A percentile compares a stretch with the other conserved stretches of the same genome.
These are phyloP conservation scores for Kurtzmaniella quercitrusa DNA, from an alignment of 1,139 yeast species.

Conservation along the genomic window DNA sequence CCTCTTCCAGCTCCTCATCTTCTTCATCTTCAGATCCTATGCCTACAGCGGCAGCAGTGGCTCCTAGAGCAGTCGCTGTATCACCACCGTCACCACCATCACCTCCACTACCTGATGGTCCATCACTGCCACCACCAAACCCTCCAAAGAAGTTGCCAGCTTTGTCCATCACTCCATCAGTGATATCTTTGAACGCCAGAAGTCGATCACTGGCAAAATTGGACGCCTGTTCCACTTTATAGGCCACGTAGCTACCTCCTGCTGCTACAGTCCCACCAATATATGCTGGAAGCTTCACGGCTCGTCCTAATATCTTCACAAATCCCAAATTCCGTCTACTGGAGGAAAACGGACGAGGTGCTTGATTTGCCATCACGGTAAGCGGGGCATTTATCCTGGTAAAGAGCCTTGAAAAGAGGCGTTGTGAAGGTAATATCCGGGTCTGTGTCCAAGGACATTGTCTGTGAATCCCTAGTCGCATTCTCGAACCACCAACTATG, in stretches of 20 bases:
- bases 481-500: background rate
- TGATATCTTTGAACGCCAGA: conserved; percentile 54
- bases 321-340: conserved; percentile 35
- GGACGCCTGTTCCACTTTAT: conserved; percentile 86
- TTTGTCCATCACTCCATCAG: conserved; percentile 42
- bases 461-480: background rate
- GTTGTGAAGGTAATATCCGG: no score
- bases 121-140: conserved; percentile 10
- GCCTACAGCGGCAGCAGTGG: conserved; percentile 47
- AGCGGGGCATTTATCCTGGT: background rate
- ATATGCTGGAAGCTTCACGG: conserved; percentile 67
- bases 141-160: conserved; percentile 40
- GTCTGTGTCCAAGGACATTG: background rate
- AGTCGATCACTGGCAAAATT: conserved; percentile 65
- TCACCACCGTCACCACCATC: conserved; percentile 25
- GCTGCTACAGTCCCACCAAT: conserved; percentile 91
- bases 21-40: conserved; percentile 31
- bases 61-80: conserved; percentile 39
- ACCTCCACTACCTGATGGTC: conserved; percentile 15
- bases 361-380: background rate
- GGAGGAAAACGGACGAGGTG: background rate
- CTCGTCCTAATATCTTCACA: conserved; percentile 41
- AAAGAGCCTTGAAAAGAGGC: background rate
- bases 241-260: conserved; percentile 87
- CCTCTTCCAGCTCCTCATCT: conserved; percentile 12